Evolutionary conservation across 345 rosid species (phyloP), one percentile per base, ranked within the genome.

Genomic region (Corchorus capsularis): DNA sequence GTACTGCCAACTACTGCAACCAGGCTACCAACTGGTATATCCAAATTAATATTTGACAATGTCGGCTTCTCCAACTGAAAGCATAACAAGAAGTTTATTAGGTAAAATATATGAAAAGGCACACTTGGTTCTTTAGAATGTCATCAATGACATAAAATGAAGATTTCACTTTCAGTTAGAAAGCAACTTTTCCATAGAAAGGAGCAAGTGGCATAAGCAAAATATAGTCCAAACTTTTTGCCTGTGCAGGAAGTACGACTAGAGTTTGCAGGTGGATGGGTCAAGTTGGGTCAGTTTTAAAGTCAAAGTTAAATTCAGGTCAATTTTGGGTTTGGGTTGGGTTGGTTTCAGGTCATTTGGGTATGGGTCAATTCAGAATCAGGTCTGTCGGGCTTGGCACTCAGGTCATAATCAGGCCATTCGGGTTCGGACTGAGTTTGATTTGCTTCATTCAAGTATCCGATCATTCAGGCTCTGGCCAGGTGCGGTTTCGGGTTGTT

Each of bases 1-100:
- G 99, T 93, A 81, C 98, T 85, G 63, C 99, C 99, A 84, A 96
- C 99, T 69, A 96, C 68, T 19, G 99, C 99, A 77, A 96, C 98
- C 80, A 96, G 85, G 89, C 94, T 91, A 34, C 99, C 99, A 70
- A 84, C 19, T 64, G 98, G 98, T 77, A 96, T 67, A 82, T 92
- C 97, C 86, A 93, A 77, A 83, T 92, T 93, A 84, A 96, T 83
- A 79, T 96, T 85, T 77, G 94, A 96, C 82, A 96, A 85, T 59
- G 98, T 86, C 32, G 97, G 95, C 76, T 80, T 92, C 87, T 92
- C 99, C 57, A 89, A 94, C 99, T 96, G 89, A 72, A 78, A 75
- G 37, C 49, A 79, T 72, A 79, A 49, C 67, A 77, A 63, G 69
- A 47, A 50, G 37, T 75, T 77, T 35, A 20, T 39, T 69, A 27